Evolutionary conservation across 1,284 basidiomycete genomes (phyloP).

Genomic region (Kalmanozyma brasiliensis): DNA sequence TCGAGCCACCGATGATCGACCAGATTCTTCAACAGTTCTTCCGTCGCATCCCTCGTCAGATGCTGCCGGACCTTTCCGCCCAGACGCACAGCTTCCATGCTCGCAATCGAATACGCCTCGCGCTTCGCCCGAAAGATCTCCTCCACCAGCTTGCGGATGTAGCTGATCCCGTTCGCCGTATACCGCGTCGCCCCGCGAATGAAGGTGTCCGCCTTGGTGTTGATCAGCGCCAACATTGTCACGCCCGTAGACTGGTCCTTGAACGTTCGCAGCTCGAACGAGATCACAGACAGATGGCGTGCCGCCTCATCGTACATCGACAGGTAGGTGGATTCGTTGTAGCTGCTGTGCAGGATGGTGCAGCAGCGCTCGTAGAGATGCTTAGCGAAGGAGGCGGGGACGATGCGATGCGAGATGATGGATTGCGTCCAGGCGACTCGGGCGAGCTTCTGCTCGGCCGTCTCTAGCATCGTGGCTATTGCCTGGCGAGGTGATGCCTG

Average conservation of each 20-base stretch:
- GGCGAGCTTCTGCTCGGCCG: constrained; percentile 10
- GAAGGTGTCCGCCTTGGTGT: constrained; percentile 55
- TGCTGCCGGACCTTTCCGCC: constrained; percentile 74
- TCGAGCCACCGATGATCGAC: constrained; percentile 82
- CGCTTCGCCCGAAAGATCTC: constrained; percentile 83
- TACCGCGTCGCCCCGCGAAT: constrained; percentile 60
- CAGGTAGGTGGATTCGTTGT: constrained; percentile 20
- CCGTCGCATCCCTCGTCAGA: constrained; percentile 80
- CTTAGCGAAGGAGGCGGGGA: constrained; percentile 38
- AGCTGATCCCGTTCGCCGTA: constrained; percentile 49
- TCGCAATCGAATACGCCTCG: constrained; percentile 79
- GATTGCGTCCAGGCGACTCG: constrained; percentile 46
- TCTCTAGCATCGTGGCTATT: constrained; percentile 5
- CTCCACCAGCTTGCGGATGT: constrained; percentile 71
- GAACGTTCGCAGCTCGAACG: constrained; percentile 54
- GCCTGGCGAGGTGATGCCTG: no score
- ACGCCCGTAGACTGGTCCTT: constrained; percentile 42
- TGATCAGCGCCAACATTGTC: constrained; percentile 51
- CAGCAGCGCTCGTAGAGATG: constrained; percentile 42
- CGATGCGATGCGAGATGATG: constrained; percentile 47
- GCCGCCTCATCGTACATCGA: constrained; percentile 26
- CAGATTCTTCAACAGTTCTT: constrained; percentile 79
- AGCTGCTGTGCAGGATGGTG: constrained; percentile 11
- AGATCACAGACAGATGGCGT: constrained; percentile 30
- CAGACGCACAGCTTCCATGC: constrained; percentile 73